Evolutionary conservation across 2,329 filamentous ascomycete genomes (phyloP), one percentile per base, ranked within the genome.

Genomic region (Mycosphaerella sp.): DNA sequence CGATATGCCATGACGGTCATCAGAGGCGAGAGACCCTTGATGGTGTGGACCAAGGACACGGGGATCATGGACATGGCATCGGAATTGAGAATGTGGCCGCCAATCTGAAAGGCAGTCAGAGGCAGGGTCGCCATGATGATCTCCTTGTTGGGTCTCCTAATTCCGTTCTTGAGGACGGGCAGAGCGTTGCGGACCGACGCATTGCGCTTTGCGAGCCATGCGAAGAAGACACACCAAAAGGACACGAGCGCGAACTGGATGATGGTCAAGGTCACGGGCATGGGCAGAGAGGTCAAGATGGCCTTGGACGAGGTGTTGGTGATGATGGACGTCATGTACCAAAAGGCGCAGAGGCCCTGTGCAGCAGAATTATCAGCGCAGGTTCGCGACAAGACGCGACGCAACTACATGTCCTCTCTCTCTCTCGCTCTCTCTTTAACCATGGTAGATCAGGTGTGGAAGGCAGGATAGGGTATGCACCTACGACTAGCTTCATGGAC

Each of bases 221-320:
- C 85, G 56, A 91, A 80, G 48, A 90, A 70, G 26, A 97, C 69
- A 72, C 93, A 98, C 77, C 90, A 93, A 52, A 84, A 82, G 9
- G 89, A 89, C 40, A 98, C 92, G 66, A 96, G 91, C 54, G 83
- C 86, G 73, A 98, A 98, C 77, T 98, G 93, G 48, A 95, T 79
- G 54, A 95, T 79, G 1, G 92, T 97, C 64, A 97, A 80, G 17
- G 92, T 96, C 32, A 93, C 87, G 1, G 92, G 92, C 72, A 89
- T 93, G 55, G 88, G 84, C 62, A 96, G 89, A 42, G 89, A 87
- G 62, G 89, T 96, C 58, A 97, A 78, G 67, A 98, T 98, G 14
- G 92, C 88, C 74, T 98, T 98, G 49, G 93, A 96, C 23, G 93
- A 97, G 2, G 93, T 96, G 70, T 97, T 98, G 58, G 93, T 96